These are phyloP conservation scores for Leptoxyphium fumago DNA, from an alignment of 2,329 filamentous ascomycete genomes.

Conservation along the genomic window DNA sequence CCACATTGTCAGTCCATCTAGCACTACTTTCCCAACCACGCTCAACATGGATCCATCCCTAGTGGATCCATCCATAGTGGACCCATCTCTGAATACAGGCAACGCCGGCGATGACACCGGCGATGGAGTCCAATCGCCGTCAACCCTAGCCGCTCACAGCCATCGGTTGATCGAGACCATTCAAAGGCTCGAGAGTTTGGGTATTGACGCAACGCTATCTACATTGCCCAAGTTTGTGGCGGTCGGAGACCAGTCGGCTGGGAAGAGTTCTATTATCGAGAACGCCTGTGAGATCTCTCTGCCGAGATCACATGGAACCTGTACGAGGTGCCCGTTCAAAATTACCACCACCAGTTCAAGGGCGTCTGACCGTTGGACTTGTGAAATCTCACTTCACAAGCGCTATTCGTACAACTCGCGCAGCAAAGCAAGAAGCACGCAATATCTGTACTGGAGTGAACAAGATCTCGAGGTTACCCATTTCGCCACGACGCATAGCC, in stretches of 20 bases:
- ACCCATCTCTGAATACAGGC: too few relatives aligned
- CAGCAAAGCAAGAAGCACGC: constrained; percentile 44
- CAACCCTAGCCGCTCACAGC: constrained; percentile 33
- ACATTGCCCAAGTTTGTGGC: constrained; percentile 67
- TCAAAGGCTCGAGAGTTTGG: constrained; percentile 54
- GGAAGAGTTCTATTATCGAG: constrained; percentile 56
- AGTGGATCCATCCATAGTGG: too few relatives aligned
- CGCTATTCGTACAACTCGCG: constrained; percentile 45
- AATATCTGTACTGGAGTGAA: constrained; percentile 53
- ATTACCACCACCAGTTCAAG: constrained; percentile 50
- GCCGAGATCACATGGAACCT: constrained; percentile 55
- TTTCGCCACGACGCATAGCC: constrained; percentile 51
- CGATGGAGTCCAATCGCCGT: not conserved
- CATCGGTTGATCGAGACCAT: constrained; percentile 51
- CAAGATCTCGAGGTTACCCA: constrained; percentile 29
- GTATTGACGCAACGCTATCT: constrained; percentile 52
- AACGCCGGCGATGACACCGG: too few relatives aligned
- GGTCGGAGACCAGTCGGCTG: constrained; percentile 71
- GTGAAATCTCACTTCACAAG: constrained; percentile 49
- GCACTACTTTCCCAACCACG: too few relatives aligned
- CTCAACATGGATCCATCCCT: too few relatives aligned
- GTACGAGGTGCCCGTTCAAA: constrained; percentile 63
- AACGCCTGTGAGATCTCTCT: constrained; percentile 49
- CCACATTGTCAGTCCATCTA: too few relatives aligned
- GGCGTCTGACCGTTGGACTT: constrained; percentile 44